Evolutionary conservation across 2,329 filamentous ascomycete species (phyloP), one percentile per base, ranked within the genome.

Genomic region (Talaromyces amestolkiae): DNA sequence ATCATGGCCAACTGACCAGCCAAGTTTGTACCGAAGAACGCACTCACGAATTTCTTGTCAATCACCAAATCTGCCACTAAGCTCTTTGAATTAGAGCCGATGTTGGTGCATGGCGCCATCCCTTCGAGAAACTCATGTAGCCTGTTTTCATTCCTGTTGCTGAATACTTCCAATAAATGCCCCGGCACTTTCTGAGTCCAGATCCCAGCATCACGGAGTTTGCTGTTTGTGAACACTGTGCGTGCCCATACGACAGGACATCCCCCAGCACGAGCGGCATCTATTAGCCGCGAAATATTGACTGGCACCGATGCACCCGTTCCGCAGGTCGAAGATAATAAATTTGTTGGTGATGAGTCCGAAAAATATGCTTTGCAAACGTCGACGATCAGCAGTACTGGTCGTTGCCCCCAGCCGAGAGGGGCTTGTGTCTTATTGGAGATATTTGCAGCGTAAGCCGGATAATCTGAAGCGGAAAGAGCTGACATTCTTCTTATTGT

Each of bases 391-490:
- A 53, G n/a, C 49, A 53, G n/a, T 31, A 24, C 49, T 31, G 49
- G 49, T 11, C 49, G 49, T 24, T 17, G 15, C 13, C 49, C 49
- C 49, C 49, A 53, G 8, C 15, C 49, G 22, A 53, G 49, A 33
- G 49, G 49, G 7, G 22, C 49, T 10, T 53, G 49, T 53, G 9
- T 31, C 49, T 53, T 53, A 15, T 53, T 53, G 13, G 49, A 53
- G 15, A 53, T 53, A n/a, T 53, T 53, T 17, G 49, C 24, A 53
- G 49, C 49, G 49, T 53, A 53, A n/a, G 49, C 49, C n/a, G 49
- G 49, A 24, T 53, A 53, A 24, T 53, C 49, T 5, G 49, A 53
- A 5, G 24, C 10, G 15, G 49, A 33, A 31, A 33, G 24, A 8
- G 49, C 15, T 27, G 49, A 53, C 49, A 53, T 51, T 22, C 2